Evolutionary conservation across 1,139 yeast species (phyloP).

Genomic region (Petasospora fabianii): DNA sequence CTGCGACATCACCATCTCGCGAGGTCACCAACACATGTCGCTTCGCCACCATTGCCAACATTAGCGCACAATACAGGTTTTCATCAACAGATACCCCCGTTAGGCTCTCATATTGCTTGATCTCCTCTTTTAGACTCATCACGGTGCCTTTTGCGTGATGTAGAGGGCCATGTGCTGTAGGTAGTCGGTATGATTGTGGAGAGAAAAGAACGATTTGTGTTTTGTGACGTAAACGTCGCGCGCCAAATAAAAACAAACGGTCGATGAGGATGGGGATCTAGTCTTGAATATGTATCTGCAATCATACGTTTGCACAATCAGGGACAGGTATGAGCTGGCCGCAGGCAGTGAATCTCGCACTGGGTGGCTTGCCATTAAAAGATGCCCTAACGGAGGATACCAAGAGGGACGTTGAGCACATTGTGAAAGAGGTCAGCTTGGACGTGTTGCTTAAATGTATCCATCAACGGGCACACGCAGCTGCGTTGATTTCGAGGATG

Average conservation of each 20-base stretch:
- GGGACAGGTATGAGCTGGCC: no score
- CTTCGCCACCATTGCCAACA: constrained; percentile 25
- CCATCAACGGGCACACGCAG: constrained; percentile 3
- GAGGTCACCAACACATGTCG: constrained; percentile 28
- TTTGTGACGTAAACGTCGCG: no score
- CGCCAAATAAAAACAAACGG: no score
- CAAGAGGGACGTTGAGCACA: not conserved
- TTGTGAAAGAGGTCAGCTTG: not conserved
- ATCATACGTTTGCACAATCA: no score
- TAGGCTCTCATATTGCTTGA: not conserved
- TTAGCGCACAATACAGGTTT: constrained; percentile 21
- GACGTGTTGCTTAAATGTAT: not conserved
- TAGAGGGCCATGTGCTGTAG: not conserved
- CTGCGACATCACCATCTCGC: constrained; percentile 16
- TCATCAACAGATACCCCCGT: constrained; percentile 6
- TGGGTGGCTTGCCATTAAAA: no score
- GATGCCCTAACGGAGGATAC: not conserved
- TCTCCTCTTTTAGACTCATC: constrained; percentile 2
- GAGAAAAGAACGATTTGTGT: no score
- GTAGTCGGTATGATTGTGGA: no score
- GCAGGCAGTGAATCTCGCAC: no score
- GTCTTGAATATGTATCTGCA: no score
- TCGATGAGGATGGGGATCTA: no score
- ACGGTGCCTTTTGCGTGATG: not conserved
- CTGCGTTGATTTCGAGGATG: constrained; percentile 3